Percentiles rank a stretch among this genome's conserved stretches.
phyloP scores from a whole-genome alignment of 2,329 filamentous ascomycete species.

The Arthrobotrys sinensis region DNA sequence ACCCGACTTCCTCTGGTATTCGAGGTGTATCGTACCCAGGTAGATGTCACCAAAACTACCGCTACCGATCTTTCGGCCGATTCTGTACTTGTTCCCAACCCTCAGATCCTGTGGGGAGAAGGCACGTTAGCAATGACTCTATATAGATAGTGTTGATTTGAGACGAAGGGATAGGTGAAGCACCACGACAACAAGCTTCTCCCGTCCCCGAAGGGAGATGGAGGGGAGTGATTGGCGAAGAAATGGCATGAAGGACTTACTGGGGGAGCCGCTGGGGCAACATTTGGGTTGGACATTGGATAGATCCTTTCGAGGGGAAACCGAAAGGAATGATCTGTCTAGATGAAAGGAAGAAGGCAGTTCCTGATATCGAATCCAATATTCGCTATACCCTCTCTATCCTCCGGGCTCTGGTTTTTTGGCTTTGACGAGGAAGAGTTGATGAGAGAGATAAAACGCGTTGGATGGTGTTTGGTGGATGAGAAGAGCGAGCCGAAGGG shows the following conservation, averaged over 20 bases:
- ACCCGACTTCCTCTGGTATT: not conserved
- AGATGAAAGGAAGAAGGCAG: conserved; percentile 31
- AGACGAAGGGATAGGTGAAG: not conserved
- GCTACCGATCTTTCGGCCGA: conserved; percentile 98
- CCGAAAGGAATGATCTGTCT: conserved; percentile 60
- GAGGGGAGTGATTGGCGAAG: conserved; percentile 33
- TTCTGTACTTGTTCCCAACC: conserved; percentile 99
- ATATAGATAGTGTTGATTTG: not conserved
- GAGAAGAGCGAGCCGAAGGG: conserved; percentile 34
- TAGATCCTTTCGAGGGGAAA: conserved; percentile 45
- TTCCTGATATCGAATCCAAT: conserved; percentile 39
- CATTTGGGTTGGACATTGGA: conserved; percentile 57
- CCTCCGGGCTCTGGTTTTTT: conserved; percentile 34
- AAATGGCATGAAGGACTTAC: conserved; percentile 51
- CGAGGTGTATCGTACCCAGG: conserved; percentile 72
- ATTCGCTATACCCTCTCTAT: conserved; percentile 43
- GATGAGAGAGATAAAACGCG: conserved; percentile 61
- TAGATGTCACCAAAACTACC: conserved; percentile 99
- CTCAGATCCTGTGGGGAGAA: conserved; percentile 82
- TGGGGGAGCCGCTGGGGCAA: conserved; percentile 60
- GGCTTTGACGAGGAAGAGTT: conserved; percentile 26
- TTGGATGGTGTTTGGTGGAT: conserved; percentile 43
- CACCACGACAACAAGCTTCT: conserved; percentile 32
- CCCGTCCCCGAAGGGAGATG: conserved; percentile 37
- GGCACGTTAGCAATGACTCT: conserved; percentile 53